These are phyloP conservation scores for Ustilago lituana DNA, from an alignment of 1,284 basidiomycete species.

Conservation along the genomic window DNA sequence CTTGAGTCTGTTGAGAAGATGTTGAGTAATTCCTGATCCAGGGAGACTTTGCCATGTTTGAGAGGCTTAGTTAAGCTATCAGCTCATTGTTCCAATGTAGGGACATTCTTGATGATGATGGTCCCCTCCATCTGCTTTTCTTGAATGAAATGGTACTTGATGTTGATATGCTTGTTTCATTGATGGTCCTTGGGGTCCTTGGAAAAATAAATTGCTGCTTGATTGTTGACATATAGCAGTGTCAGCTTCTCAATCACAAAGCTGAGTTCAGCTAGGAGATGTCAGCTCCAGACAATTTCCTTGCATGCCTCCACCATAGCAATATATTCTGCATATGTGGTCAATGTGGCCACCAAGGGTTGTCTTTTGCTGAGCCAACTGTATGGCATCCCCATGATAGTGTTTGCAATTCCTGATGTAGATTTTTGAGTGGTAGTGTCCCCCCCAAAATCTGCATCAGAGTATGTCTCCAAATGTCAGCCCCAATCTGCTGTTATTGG, in stretches of 20 bases:
- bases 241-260: neutral
- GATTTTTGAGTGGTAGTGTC: neutral
- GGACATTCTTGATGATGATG: neutral
- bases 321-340: neutral
- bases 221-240: neutral
- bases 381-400: neutral
- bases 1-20: too few relatives aligned
- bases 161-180: neutral
- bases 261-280: neutral
- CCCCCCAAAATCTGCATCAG: neutral
- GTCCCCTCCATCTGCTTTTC: neutral
- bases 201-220: neutral
- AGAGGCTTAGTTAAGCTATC: neutral
- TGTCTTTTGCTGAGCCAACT: neutral
- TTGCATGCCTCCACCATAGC: neutral
- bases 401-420: neutral
- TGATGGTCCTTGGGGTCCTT: neutral
- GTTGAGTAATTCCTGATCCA: neutral
- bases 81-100: neutral
- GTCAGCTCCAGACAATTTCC: neutral
- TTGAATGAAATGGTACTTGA: neutral
- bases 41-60: neutral
- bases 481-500: too few relatives aligned
- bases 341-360: neutral
- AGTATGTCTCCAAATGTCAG: neutral